Evolutionary conservation across 2,329 filamentous ascomycete genomes (phyloP).

Genomic region (Xylariales sp.): DNA sequence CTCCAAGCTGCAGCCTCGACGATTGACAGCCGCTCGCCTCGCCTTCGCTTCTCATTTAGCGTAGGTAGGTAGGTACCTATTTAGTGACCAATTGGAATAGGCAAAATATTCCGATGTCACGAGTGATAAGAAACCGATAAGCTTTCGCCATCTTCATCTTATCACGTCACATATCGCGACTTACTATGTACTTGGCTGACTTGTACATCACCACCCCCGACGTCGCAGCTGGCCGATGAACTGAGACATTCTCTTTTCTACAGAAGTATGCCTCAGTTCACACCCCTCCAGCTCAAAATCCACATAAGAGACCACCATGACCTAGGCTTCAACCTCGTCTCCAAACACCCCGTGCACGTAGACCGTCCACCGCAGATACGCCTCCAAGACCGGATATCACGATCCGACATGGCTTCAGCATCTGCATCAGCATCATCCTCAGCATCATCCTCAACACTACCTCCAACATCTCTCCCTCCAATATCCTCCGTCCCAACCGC

Average conservation of each 20-base stretch:
- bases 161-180: not conserved
- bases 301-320: conserved; percentile 10
- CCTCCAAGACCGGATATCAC: conserved; percentile 8
- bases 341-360: conserved; percentile 9
- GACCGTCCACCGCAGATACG: conserved; percentile 8
- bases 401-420: not conserved
- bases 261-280: conserved; percentile 14
- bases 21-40: not conserved
- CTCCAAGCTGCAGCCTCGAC: conserved; percentile 1
- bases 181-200: too few relatives aligned
- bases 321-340: conserved; percentile 10
- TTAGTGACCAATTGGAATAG: too few relatives aligned
- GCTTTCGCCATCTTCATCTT: not conserved
- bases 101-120: too few relatives aligned
- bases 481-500: conserved; percentile 52
- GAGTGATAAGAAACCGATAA: too few relatives aligned
- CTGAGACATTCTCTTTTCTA: too few relatives aligned
- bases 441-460: not conserved
- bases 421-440: conserved; percentile 4
- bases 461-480: conserved; percentile 45
- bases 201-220: conserved; percentile 3
- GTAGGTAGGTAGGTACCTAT: too few relatives aligned
- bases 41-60: not conserved
- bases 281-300: conserved; percentile 11
- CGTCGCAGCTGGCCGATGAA: too few relatives aligned